These are phyloP conservation scores for Alternaria solani DNA, from an alignment of 2,329 filamentous ascomycete species.

Conservation along the genomic window DNA sequence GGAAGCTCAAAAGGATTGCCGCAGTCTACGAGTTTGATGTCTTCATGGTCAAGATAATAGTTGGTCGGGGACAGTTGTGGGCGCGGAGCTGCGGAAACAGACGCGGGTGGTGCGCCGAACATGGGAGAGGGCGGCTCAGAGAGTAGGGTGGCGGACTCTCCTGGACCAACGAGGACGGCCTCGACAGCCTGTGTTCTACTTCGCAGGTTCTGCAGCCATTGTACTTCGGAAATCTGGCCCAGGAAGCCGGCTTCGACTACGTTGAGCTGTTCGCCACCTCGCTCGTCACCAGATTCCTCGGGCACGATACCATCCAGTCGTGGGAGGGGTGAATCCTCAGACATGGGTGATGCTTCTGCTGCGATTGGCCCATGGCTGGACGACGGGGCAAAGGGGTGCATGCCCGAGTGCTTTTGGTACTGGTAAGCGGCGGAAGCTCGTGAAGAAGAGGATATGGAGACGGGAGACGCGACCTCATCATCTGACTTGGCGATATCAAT, in stretches of 20 bases:
- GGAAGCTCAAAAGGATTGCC: slow-evolving; percentile 17
- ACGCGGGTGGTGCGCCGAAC: neutral
- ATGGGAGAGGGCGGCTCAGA: neutral
- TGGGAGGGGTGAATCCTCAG: slow-evolving; percentile 4
- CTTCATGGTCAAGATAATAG: slow-evolving; percentile 39
- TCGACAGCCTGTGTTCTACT: slow-evolving; percentile 3
- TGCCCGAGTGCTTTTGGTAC: slow-evolving; percentile 3
- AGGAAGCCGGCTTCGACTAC: slow-evolving; percentile 15
- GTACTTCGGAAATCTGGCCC: slow-evolving; percentile 31
- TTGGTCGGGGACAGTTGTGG: neutral
- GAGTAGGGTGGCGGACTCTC: neutral
- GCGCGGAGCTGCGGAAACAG: neutral
- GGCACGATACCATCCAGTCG: slow-evolving; percentile 1
- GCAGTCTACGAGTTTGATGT: slow-evolving; percentile 15
- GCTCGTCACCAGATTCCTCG: slow-evolving; percentile 2
- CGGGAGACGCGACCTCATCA: neutral
- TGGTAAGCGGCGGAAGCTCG: neutral
- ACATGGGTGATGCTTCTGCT: neutral
- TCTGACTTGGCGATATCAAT: slow-evolving; percentile 13
- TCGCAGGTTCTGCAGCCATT: slow-evolving; percentile 30
- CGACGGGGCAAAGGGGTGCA: neutral
- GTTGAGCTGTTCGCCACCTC: neutral
- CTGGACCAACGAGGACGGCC: slow-evolving; percentile 15
- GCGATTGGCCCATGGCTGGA: neutral
- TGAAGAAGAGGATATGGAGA: slow-evolving; percentile 8